Evolutionary conservation across 192 early-diverging fungal genomes (phyloP), one percentile per base, ranked within the genome.

Genomic region (Backusella circina): DNA sequence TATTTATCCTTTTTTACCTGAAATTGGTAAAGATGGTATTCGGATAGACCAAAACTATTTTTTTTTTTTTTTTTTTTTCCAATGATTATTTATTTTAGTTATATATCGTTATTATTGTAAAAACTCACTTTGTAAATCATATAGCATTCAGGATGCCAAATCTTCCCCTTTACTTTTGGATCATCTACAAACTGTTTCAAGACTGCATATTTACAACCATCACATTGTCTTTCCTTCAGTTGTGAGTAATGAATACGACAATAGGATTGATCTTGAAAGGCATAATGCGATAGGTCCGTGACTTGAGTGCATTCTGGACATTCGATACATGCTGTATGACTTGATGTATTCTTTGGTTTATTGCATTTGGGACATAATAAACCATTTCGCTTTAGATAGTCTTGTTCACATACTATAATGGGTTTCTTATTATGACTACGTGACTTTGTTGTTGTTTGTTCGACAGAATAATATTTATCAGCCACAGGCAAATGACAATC

Each of bases 81-180:
- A 54, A 12, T 26, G 26, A 10, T 61, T 4, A 28, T 61, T 28
- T 61, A 26, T 28, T 23, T 61, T 61, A 23, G 21, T 61, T 26
- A 61, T 28, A 51, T 51, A 61, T 10, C 12, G n/a, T 10, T 12
- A 57, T 8, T 51, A 51, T 26, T 21, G 2, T 61, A 61, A 28
- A 61, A 28, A 61, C 65, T 67, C 28, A 90, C 88, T 84, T 94
- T 94, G 80, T 91, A 92, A 57, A 96, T 94, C 94, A 95, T 95
- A 83, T 96, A 96, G 78, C 95, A 96, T 75, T 93, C 90, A 12
- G 94, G 93, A 79, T 96, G 95, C 95, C 95, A 96, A 68, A 91
- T 65, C 13, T 66, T 33, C 26, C 50, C 90, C 75, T 92, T 90
- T 41, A 83, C 84, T 35, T 84, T 75, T 70, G 74, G 87, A 77